A percentile compares a stretch with the other conserved stretches of the same genome.
Evolutionary conservation across 305 asterid species (phyloP).

Genomic region (Fraxinus albicans): DNA sequence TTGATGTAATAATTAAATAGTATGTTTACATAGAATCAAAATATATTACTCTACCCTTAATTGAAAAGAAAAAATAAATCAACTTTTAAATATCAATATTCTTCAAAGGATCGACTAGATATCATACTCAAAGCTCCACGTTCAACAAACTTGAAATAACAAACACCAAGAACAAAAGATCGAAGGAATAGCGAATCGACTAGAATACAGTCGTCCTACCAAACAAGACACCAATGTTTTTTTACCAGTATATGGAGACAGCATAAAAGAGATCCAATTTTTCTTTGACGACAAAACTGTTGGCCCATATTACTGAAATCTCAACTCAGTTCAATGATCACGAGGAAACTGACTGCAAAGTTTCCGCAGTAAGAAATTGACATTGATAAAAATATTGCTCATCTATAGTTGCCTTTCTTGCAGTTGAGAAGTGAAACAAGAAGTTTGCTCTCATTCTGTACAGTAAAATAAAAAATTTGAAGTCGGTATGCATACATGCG

Average conservation of each 20-base stretch:
- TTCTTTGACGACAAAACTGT: not conserved
- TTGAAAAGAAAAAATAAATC: too few relatives aligned
- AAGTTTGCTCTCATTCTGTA: constrained; percentile 14
- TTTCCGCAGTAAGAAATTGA: not conserved
- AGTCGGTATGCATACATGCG: not conserved
- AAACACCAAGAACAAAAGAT: not conserved
- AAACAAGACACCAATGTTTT: too few relatives aligned
- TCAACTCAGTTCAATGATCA: not conserved
- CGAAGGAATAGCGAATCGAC: not conserved
- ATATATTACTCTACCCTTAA: too few relatives aligned
- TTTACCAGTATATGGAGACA: not conserved
- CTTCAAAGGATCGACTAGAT: constrained; percentile 51
- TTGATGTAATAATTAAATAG: too few relatives aligned
- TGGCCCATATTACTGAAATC: not conserved
- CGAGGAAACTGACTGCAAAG: not conserved
- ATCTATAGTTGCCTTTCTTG: not conserved
- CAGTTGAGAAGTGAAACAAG: not conserved
- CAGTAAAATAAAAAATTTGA: not conserved
- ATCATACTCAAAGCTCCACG: constrained; percentile 28
- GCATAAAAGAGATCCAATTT: not conserved
- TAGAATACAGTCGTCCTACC: not conserved
- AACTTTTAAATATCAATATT: not conserved
- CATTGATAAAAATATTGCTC: not conserved
- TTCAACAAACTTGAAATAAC: not conserved
- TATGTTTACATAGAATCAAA: too few relatives aligned